Base-by-base conservation (phyloP, 139 green algal species). In the Penium margaritaceum region DNA sequence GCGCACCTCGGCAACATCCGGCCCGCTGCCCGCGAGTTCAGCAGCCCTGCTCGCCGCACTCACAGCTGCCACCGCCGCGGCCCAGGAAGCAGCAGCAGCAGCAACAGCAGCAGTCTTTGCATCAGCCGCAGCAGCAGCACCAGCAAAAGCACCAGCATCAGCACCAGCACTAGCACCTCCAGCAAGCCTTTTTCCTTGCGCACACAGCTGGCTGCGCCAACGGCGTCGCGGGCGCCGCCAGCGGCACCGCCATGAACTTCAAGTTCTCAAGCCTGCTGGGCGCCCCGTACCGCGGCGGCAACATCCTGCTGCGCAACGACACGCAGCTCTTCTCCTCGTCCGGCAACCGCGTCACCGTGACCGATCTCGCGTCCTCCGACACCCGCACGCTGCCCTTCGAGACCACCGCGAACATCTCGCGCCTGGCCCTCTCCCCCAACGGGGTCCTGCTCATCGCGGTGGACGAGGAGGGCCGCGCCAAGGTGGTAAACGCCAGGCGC, bases 261-360 rank as follows among this genome's bases (percentile, higher is more conserved):
- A 19, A 61, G 35, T 96, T 98, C 55, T 72, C 47, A 0, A 95
- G 92, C 68, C 54, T 98, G 36, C 74, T 98, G 27, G 93, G 93
- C 0, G 92, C 91, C 5, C 93, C 93, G 3, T 98, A 97, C 64
- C 68, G 93, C 5, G 93, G 93, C 19, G 93, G 92, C 33, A 96
- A 90, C 78, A 47, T 97, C 2, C 37, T 95, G 0, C 81, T 97
- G 1, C 72, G 87, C 12, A 87, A 80, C 19, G 86, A 88, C 44
- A 85, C 44, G 15, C 21, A 93, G 41, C 81, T 97, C 9, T 77
- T 96, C 3, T 88, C 87, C 0, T 84, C 91, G 14, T 86, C 95
- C 5, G 93, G 91, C n/a, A 97, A 97, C 63, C 74, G 92, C 0
- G 82, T 97, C 12, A 80, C 82, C 46, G n/a, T 75, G n/a, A 35